Evolutionary conservation across 805 yeast species (phyloP).

Genomic region (Kregervanrija delftensis): DNA sequence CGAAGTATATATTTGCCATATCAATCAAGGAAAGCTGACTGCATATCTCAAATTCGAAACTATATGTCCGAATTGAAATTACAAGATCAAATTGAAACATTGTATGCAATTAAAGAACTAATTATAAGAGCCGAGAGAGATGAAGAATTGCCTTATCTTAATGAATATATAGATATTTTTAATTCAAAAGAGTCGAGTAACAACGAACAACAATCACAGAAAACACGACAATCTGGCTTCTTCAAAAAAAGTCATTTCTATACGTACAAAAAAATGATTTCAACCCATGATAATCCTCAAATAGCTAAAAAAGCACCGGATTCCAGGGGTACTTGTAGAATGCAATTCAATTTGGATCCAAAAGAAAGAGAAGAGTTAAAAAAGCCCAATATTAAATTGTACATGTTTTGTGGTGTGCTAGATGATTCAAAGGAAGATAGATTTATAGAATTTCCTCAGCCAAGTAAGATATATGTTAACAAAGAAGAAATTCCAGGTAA

Average conservation of each 20-base stretch:
- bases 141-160: slow-evolving; percentile 2
- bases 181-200: too few relatives aligned
- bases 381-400: slow-evolving; percentile 32
- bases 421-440: slow-evolving; percentile 17
- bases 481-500: slow-evolving; percentile 41
- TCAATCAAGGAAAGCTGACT: background rate
- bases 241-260: slow-evolving; percentile 55
- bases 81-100: slow-evolving; percentile 34
- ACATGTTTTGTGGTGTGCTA: slow-evolving; percentile 48
- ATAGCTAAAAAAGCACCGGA: slow-evolving; percentile 33
- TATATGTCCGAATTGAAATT: slow-evolving; percentile 3
- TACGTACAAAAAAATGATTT: slow-evolving; percentile 38
- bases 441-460: slow-evolving; percentile 59
- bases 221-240: background rate
- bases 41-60: background rate
- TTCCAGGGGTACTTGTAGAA: slow-evolving; percentile 38
- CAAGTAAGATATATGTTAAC: slow-evolving; percentile 63
- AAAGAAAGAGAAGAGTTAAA: slow-evolving; percentile 35
- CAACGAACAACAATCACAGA: background rate
- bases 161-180: too few relatives aligned
- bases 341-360: slow-evolving; percentile 36
- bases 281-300: slow-evolving; percentile 36
- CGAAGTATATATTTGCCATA: too few relatives aligned
- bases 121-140: slow-evolving; percentile 29
- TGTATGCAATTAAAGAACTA: slow-evolving; percentile 38